phyloP scores from a whole-genome alignment of 495 filamentous ascomycete species.

The Hypomontagnella monticulosa region DNA sequence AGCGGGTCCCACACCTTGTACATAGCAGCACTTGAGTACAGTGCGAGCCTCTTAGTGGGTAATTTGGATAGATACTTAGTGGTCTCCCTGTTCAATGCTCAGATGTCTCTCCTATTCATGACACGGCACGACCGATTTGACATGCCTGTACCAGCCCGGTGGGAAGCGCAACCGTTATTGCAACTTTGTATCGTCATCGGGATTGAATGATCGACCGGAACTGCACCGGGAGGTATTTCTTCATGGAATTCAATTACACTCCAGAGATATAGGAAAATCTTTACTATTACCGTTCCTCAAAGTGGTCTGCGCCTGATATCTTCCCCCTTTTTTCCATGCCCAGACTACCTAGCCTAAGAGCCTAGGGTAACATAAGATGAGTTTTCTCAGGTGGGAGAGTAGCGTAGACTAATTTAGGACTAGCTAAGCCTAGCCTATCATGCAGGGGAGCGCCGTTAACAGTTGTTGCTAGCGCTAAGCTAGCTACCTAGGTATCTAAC shows the following conservation, averaged over 20 bases:
- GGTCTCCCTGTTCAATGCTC: too few relatives aligned
- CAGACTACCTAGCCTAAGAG: background rate
- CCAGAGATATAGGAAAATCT: background rate
- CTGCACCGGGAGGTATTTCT: background rate
- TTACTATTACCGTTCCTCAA: background rate
- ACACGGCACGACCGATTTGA: constrained; percentile 16
- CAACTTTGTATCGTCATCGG: background rate
- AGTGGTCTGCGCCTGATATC: background rate
- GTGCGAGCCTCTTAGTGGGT: too few relatives aligned
- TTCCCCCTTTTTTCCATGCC: background rate
- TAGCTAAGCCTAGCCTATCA: too few relatives aligned
- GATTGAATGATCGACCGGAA: background rate
- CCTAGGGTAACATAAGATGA: too few relatives aligned
- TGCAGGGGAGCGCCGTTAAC: too few relatives aligned
- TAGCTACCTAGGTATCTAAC: constrained; percentile 9
- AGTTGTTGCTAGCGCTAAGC: background rate
- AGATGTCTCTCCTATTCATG: constrained; percentile 6
- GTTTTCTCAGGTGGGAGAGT: too few relatives aligned
- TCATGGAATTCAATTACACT: background rate
- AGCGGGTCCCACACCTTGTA: too few relatives aligned
- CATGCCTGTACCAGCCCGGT: constrained; percentile 15
- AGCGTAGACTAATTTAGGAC: too few relatives aligned
- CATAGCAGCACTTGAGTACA: too few relatives aligned
- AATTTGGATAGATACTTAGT: background rate
- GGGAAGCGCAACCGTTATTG: constrained; percentile 11